Conservation (phyloP, 306 rosid genomes). For the Sphenostylis stenocarpa region DNA sequence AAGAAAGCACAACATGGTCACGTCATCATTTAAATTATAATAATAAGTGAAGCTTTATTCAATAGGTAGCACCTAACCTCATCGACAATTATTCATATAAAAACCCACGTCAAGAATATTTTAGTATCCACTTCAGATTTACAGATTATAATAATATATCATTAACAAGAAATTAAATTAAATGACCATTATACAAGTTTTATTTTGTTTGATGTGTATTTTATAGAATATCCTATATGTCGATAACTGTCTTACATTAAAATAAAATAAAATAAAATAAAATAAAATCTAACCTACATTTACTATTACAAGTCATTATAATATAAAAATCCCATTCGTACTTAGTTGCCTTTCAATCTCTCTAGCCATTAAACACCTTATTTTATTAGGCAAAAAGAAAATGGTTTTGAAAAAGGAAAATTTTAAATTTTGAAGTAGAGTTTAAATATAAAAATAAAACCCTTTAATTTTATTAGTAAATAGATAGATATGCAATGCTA, state of each 20-base stretch:
- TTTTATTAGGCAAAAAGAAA: background rate
- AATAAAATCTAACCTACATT: background rate
- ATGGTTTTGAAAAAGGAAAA: background rate
- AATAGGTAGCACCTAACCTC: background rate
- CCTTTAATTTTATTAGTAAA: too few species aligned
- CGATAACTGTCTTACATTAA: too few species aligned
- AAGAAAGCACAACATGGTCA: background rate
- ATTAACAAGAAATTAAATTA: too few species aligned
- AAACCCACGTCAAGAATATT: too few species aligned
- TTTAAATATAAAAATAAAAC: too few species aligned
- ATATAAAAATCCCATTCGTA: background rate
- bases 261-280: background rate
- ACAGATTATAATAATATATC: too few species aligned
- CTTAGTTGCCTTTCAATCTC: background rate
- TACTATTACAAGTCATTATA: background rate
- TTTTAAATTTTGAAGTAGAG: background rate
- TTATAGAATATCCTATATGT: background rate
- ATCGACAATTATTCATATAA: too few species aligned
- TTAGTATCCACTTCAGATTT: too few species aligned
- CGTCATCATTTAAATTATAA: background rate
- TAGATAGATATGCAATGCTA: too few species aligned
- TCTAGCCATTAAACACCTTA: background rate
- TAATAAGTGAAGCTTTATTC: background rate
- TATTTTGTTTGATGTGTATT: background rate
- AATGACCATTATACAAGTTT: too few species aligned